A percentile compares a stretch with the other conserved stretches of the same genome.
Conservation (phyloP, 768 basidiomycete genomes). For the Russula sp. region DNA sequence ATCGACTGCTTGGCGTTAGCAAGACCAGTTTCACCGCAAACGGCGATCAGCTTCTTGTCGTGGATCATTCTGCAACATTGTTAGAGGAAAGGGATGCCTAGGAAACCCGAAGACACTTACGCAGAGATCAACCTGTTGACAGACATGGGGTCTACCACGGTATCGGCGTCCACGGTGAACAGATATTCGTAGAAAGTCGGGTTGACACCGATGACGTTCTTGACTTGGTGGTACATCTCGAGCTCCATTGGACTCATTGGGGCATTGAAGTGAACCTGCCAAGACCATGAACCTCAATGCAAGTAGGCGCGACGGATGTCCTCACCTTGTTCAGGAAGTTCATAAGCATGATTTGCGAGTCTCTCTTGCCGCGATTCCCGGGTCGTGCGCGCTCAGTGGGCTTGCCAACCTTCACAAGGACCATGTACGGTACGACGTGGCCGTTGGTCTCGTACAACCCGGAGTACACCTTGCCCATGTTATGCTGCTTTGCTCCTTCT, state of each 20-base stretch:
- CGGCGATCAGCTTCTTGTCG: slow-evolving; percentile 89
- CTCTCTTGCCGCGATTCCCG: slow-evolving; percentile 97
- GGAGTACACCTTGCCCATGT: slow-evolving; percentile 97
- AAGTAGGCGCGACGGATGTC: neutral
- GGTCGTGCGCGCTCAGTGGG: slow-evolving; percentile 90
- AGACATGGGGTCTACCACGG: slow-evolving; percentile 82
- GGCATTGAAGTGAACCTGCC: slow-evolving; percentile 89
- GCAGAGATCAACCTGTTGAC: slow-evolving; percentile 90
- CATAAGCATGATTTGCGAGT: slow-evolving; percentile 94
- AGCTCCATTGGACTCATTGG: slow-evolving; percentile 96
- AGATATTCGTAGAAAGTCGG: slow-evolving; percentile 97
- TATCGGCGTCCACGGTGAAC: slow-evolving; percentile 93
- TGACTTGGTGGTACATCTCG: slow-evolving; percentile 99
- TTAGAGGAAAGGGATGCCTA: neutral
- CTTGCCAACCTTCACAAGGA: slow-evolving; percentile 91
- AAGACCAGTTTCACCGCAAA: slow-evolving; percentile 92
- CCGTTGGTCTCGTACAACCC: slow-evolving; percentile 91
- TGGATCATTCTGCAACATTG: slow-evolving; percentile 74
- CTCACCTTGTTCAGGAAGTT: slow-evolving; percentile 94
- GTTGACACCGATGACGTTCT: slow-evolving; percentile 99
- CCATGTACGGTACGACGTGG: slow-evolving; percentile 93
- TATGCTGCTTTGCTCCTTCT: slow-evolving; percentile 93
- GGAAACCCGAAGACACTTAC: slow-evolving; percentile 42
- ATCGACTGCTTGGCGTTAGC: slow-evolving; percentile 92
- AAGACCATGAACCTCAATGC: neutral